Evolutionary conservation across 2,329 filamentous ascomycete species (phyloP).

Genomic region (Delphinella strobiligena): DNA sequence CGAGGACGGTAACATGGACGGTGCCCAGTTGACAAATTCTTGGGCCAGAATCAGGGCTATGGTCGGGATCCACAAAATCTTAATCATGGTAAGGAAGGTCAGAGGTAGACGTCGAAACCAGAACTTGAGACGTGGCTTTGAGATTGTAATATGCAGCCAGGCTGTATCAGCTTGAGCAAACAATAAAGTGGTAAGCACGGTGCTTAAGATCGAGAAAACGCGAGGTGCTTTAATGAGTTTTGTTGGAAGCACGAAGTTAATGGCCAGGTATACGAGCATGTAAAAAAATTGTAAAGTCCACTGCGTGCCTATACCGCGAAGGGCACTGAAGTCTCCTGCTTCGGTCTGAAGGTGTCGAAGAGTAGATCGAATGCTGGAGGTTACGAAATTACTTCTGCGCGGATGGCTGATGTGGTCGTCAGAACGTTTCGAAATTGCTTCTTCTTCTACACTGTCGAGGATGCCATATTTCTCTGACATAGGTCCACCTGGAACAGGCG

Average conservation of each 20-base stretch:
- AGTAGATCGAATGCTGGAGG: slow-evolving; percentile 8
- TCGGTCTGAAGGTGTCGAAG: slow-evolving; percentile 4
- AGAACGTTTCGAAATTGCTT: not conserved
- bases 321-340: slow-evolving; percentile 6
- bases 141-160: slow-evolving; percentile 7
- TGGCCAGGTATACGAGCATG: not conserved
- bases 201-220: not conserved
- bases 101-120: slow-evolving; percentile 10
- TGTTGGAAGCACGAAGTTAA: not conserved
- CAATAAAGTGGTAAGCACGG: not conserved
- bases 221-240: not conserved
- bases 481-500: slow-evolving; percentile 2
- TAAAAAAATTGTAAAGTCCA: not conserved
- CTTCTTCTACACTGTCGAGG: not conserved
- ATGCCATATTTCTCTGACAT: slow-evolving; percentile 6
- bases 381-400: not conserved
- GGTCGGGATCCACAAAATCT: slow-evolving; percentile 1
- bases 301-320: slow-evolving; percentile 6
- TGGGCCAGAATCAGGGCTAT: not conserved
- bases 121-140: slow-evolving; percentile 7
- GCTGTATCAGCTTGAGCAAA: not conserved
- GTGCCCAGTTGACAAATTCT: not conserved
- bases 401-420: not conserved
- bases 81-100: slow-evolving; percentile 5
- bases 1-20: not conserved